Percentiles rank a stretch among this genome's conserved stretches.
Evolutionary conservation across 164 flowering plant genomes (phyloP).

Genomic region (Vitis rotundifolia): DNA sequence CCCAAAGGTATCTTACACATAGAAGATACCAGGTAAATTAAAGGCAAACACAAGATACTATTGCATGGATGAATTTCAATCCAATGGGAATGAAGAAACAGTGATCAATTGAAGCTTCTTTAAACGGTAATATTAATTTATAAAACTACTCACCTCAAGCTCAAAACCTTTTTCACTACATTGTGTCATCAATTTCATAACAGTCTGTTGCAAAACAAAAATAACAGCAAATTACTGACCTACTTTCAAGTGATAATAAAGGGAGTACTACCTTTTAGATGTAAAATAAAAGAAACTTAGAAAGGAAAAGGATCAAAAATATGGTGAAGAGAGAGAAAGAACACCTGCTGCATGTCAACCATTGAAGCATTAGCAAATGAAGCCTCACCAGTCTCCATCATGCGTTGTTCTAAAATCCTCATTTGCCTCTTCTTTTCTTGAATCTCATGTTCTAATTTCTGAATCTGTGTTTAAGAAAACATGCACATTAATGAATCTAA

Average conservation of each 20-base stretch:
- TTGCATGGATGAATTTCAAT: no score
- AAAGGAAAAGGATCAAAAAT: neutral
- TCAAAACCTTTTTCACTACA: constrained; percentile 93
- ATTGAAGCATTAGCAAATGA: constrained; percentile 80
- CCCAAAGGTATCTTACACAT: no score
- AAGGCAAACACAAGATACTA: no score
- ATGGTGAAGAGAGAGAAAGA: neutral
- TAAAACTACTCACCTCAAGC: constrained; percentile 63
- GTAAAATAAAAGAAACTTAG: neutral
- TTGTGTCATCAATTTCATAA: constrained; percentile 82
- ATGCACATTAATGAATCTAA: neutral
- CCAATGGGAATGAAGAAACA: neutral
- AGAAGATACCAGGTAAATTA: no score
- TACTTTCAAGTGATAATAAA: neutral
- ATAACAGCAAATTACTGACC: neutral
- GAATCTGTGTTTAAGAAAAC: constrained; percentile 46
- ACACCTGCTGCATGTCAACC: constrained; percentile 97
- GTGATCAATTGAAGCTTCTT: neutral
- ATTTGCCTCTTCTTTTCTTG: constrained; percentile 81
- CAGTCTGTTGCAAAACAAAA: constrained; percentile 52
- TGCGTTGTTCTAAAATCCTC: constrained; percentile 79
- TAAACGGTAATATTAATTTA: neutral
- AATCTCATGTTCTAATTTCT: constrained; percentile 83
- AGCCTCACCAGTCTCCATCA: constrained; percentile 80
- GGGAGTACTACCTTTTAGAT: neutral